phyloP scores from a whole-genome alignment of 441 rosid species.

The Brassica hybrid region DNA sequence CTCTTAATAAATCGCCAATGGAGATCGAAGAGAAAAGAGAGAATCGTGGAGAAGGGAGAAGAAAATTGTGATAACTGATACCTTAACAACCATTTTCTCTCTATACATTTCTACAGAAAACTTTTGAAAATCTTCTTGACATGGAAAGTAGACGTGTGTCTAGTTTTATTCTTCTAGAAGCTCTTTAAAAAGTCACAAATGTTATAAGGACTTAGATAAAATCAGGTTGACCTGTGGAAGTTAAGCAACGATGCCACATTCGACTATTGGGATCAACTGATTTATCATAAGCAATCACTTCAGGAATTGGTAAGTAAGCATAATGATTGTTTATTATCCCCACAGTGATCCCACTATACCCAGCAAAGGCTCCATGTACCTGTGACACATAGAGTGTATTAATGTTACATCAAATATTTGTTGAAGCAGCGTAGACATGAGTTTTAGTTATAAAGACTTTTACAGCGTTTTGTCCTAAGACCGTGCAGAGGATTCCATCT shows the following conservation, averaged over 20 bases:
- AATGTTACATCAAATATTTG: conserved; percentile 5
- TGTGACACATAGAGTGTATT: conserved; percentile 29
- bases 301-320: conserved; percentile 88
- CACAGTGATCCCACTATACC: conserved; percentile 87
- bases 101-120: conserved; percentile 23
- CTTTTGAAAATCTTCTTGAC: background rate
- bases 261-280: conserved; percentile 90
- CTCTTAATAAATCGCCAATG: too few species aligned
- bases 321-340: conserved; percentile 95
- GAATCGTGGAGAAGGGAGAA: too few species aligned
- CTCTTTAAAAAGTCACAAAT: background rate
- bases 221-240: conserved; percentile 96
- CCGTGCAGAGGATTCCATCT: conserved; percentile 92
- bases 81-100: background rate
- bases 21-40: too few species aligned
- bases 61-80: background rate
- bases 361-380: conserved; percentile 98
- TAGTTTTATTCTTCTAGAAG: conserved; percentile 13
- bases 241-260: conserved; percentile 99
- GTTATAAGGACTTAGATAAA: conserved; percentile 19
- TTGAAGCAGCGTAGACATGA: background rate
- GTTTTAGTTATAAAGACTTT: conserved; percentile 26
- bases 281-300: conserved; percentile 82
- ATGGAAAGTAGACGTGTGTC: background rate
- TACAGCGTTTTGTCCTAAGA: conserved; percentile 98